Evolutionary conservation across 805 yeast species (phyloP), one percentile per base, ranked within the genome.

Genomic region (Metschnikowia chrysomelidarum): DNA sequence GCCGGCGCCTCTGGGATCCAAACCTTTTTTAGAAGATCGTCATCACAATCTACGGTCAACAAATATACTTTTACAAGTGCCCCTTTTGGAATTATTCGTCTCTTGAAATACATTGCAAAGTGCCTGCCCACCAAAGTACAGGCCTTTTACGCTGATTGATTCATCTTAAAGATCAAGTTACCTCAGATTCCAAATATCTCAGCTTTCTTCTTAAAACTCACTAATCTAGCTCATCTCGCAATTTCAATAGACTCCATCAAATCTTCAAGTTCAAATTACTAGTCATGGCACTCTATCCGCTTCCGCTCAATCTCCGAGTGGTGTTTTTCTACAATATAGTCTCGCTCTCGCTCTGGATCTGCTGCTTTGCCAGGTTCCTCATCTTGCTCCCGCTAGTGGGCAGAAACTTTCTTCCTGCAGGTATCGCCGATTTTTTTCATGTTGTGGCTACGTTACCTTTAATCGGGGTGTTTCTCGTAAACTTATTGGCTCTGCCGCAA

Each of bases 341-440:
- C 5, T 45, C 70, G 1, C 52, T 66, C 11, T 57, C 72, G 3
- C 54, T 75, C 13, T 75, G 80, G 80, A 47, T 64, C 6, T 64
- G 75, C 40, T 72, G 76, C 40, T 61, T 57, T 34, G 47, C 66
- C 2, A 56, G 91, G 30, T 67, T 80, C 43, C 36, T 69, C 10
- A 57, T 80, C 1, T 58, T 82, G 19, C 59, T 76, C 28, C 85
- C 86, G 1, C 57, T 82, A 17, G 86, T 79, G n/a, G 84, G 87
- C 0, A 57, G 77, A 20, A 66, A 64, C 44, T 82, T 79, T 45
- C 55, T 82, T 14, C 83, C 87, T 1, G 87, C 82, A 5, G 88
- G 87, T 0, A 76, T 82, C 9, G 84, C 85, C 28, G 83, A 76
- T 45, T 82, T 79, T 57, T 73, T 78, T 47, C 72, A 67, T 30